Conservation (phyloP, 306 rosid genomes). For the Rosa lucieae region DNA sequence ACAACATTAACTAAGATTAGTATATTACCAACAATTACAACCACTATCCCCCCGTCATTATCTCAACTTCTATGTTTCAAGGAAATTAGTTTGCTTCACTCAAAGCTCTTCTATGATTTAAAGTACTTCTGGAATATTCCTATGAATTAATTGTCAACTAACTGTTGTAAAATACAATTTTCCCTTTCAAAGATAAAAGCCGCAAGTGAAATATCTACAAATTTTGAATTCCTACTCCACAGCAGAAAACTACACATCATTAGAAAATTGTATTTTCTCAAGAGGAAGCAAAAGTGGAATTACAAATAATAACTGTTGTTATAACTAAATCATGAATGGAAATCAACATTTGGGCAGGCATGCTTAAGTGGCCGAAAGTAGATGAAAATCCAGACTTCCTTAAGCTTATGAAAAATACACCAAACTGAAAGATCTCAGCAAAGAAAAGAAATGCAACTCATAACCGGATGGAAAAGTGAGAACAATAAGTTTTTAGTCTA, state of each 20-base stretch:
- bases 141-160: background rate
- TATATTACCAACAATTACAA: background rate
- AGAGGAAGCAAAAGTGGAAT: background rate
- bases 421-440: background rate
- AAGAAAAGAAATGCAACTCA: background rate
- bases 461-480: background rate
- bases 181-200: constrained; percentile 5
- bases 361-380: background rate
- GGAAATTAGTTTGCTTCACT: background rate
- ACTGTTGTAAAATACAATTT: background rate
- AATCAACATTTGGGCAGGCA: background rate
- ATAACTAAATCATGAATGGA: background rate
- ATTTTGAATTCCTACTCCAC: background rate
- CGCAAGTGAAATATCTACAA: background rate
- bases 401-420: background rate
- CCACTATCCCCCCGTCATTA: background rate
- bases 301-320: constrained; percentile 6
- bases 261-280: background rate
- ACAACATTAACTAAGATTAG: background rate
- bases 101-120: background rate
- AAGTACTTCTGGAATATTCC: background rate
- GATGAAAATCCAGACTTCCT: background rate
- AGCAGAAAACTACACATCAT: background rate
- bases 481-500: background rate
- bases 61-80: background rate